Evolutionary conservation across 192 early-diverging fungal genomes (phyloP), one percentile per base, ranked within the genome.

Genomic region (Umbelopsis vinacea): DNA sequence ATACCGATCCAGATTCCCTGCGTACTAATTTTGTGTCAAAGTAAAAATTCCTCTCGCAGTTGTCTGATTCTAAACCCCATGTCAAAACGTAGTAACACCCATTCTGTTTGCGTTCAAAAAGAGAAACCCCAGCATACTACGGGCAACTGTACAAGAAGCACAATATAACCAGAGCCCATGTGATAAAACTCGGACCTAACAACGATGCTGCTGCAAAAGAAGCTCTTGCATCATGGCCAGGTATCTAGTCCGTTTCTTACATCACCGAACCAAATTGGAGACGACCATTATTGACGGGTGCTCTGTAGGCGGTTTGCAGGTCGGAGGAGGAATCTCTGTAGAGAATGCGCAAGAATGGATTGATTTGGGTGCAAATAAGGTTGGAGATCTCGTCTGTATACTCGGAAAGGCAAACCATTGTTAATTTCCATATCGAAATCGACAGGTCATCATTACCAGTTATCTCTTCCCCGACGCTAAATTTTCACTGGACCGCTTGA

Each of bases 1-100:
- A 94, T 74, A 68, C 81, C 43, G 84, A 80, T 29, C 84, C 81
- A 10, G 74, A 86, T 5, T 71, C 69, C 24, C 85, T 97, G 23
- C 82, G 86, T 47, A 97, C 96, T 1, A 99, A 99, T 88, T 98
- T 96, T 88, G 94, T 97, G 1, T 94, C 96, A 2, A 83, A 79
- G 87, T 91, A 87, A 68, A 63, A 40, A 8, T 35, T n/a, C n/a
- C 38, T 60, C 23, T 37, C 26, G 53, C 12, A 14, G 23, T 26
- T 69, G 0, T 5, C 5, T 3, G 29, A 52, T 9, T 46, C 6
- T 68, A 12, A 29, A 22, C 5, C 22, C 1, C 1, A 29, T 24
- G 6, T 9, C 12, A 33, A 6, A 4, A 26, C 7, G 21, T 26
- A 54, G 23, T 54, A 26, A 54, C 29, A 29, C 29, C n/a, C 26